Evolutionary conservation across 169 alveolate species (phyloP).

Genomic region (Eimeria acervulina): DNA sequence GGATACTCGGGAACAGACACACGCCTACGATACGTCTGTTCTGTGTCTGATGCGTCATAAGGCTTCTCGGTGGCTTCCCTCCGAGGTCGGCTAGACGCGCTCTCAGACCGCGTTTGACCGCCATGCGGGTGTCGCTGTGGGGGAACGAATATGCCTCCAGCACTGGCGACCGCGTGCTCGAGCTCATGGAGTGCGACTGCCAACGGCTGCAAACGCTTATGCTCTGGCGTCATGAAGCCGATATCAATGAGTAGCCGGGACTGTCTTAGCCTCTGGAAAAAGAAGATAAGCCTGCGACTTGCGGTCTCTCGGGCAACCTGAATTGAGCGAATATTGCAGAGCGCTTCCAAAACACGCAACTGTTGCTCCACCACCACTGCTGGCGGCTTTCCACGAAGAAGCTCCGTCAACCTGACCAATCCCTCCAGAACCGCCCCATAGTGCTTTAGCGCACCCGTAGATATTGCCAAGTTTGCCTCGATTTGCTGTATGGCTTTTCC

Average conservation of each 20-base stretch:
- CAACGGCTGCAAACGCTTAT: neutral
- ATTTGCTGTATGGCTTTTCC: neutral
- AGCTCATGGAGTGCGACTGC: neutral
- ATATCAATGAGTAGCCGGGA: neutral
- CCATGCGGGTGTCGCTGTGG: neutral
- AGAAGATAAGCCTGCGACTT: neutral
- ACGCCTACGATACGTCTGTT: neutral
- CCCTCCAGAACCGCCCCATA: conserved; percentile 14
- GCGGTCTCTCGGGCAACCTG: neutral
- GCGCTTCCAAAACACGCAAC: neutral
- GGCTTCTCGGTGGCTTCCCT: neutral
- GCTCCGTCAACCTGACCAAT: neutral
- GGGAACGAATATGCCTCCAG: neutral
- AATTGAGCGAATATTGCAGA: neutral
- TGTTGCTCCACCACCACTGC: neutral
- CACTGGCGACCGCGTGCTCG: neutral
- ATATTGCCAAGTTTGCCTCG: neutral
- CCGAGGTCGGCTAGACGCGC: neutral
- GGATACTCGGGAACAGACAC: neutral
- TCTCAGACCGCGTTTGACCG: neutral
- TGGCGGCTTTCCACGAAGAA: neutral
- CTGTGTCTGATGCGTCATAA: neutral
- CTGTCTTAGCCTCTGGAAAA: neutral
- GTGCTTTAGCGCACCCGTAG: neutral
- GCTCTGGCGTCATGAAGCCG: neutral